phyloP scores from a whole-genome alignment of 306 rosid genomes.

The Lathyrus tuberosus region DNA sequence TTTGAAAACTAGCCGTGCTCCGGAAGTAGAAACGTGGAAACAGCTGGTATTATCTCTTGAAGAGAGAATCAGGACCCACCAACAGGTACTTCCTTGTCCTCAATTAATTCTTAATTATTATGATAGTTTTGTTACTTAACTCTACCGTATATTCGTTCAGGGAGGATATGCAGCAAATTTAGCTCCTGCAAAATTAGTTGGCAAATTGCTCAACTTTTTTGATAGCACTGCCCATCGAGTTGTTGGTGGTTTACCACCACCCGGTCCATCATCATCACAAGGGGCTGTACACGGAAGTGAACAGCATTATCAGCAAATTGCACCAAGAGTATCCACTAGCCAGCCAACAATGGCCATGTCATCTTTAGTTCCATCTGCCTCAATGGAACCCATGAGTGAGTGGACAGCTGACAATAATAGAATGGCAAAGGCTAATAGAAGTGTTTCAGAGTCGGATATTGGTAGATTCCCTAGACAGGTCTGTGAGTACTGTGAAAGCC shows the following conservation, averaged over 20 bases:
- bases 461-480: conserved; percentile 87
- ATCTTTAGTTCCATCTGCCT: conserved; percentile 80
- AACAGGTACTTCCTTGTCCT: conserved; percentile 60
- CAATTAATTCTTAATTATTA: conserved; percentile 14
- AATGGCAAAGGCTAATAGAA: conserved; percentile 69
- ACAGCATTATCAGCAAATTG: conserved; percentile 54
- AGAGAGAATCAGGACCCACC: conserved; percentile 87
- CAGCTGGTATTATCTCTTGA: conserved; percentile 78
- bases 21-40: conserved; percentile 89
- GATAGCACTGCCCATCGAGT: conserved; percentile 94
- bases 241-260: conserved; percentile 91
- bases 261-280: conserved; percentile 66
- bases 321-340: conserved; percentile 66
- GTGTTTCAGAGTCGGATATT: conserved; percentile 94
- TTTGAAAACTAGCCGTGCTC: conserved; percentile 82
- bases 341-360: conserved; percentile 92
- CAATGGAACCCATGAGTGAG: conserved; percentile 83
- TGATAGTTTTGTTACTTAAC: conserved; percentile 24
- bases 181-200: conserved; percentile 78
- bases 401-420: conserved; percentile 63
- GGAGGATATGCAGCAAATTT: conserved; percentile 84
- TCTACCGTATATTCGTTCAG: conserved; percentile 46
- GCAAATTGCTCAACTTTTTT: conserved; percentile 80
- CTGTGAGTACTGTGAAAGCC: conserved; percentile 39
- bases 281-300: conserved; percentile 58